These are phyloP conservation scores for Rhodotorula babjevae DNA, from an alignment of 768 basidiomycete species.

Conservation along the genomic window DNA sequence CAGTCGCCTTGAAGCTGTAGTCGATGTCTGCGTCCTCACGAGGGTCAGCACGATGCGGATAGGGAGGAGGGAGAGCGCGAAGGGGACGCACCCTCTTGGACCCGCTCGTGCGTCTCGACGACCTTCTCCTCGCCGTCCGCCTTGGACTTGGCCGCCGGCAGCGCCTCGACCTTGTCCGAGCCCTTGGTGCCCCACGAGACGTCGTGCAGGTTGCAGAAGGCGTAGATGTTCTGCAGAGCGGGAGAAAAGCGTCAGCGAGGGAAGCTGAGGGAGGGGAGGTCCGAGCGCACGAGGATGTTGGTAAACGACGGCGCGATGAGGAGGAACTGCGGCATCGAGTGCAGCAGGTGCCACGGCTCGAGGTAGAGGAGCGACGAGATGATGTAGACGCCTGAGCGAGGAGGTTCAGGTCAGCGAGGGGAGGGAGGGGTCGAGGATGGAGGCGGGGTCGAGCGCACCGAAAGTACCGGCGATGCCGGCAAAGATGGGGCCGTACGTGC, in stretches of 20 bases:
- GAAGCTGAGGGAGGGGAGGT: too few species aligned
- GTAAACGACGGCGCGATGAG: slow-evolving; percentile 87
- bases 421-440: slow-evolving; percentile 41
- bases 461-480: slow-evolving; percentile 43
- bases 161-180: slow-evolving; percentile 84
- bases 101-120: slow-evolving; percentile 76
- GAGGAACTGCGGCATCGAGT: slow-evolving; percentile 85
- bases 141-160: slow-evolving; percentile 82
- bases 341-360: slow-evolving; percentile 97
- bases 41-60: neutral
- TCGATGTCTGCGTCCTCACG: slow-evolving; percentile 65
- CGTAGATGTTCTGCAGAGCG: slow-evolving; percentile 68
- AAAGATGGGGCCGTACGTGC: slow-evolving; percentile 40
- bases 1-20: slow-evolving; percentile 79
- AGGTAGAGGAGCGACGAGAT: slow-evolving; percentile 46
- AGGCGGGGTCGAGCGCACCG: slow-evolving; percentile 3
- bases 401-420: slow-evolving; percentile 45
- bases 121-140: slow-evolving; percentile 66
- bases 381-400: slow-evolving; percentile 62
- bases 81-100: slow-evolving; percentile 53
- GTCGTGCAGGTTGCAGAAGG: slow-evolving; percentile 94
- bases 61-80: neutral
- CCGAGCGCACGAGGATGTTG: slow-evolving; percentile 57
- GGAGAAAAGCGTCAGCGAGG: fast-evolving
- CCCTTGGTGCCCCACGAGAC: slow-evolving; percentile 92